Percentiles rank a stretch among this genome's conserved stretches.
Evolutionary conservation across 148 eudicot genomes (phyloP).

Genomic region (Fagopyrum tataricum): DNA sequence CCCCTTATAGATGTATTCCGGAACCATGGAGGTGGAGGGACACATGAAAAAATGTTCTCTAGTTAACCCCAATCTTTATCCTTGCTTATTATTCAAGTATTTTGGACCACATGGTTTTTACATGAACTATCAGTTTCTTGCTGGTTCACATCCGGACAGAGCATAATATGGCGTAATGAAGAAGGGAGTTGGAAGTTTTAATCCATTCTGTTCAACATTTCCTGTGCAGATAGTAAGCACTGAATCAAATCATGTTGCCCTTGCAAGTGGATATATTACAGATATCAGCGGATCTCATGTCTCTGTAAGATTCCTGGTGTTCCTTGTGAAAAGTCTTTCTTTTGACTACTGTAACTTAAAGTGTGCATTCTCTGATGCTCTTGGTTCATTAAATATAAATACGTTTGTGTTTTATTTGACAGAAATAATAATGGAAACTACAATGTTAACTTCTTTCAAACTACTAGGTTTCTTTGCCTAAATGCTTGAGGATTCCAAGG

Average conservation of each 20-base stretch:
- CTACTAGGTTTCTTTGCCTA: conserved; percentile 64
- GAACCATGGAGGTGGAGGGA: background rate
- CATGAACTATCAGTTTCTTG: background rate
- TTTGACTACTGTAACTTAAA: background rate
- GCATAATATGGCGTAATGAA: background rate
- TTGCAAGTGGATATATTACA: conserved; percentile 58
- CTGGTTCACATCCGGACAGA: background rate
- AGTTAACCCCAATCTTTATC: background rate
- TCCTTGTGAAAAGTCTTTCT: background rate
- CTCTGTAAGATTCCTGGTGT: conserved; percentile 43
- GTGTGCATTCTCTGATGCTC: background rate
- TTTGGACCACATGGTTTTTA: background rate
- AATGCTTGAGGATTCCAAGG: conserved; percentile 79
- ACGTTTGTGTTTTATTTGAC: background rate
- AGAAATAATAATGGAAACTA: background rate
- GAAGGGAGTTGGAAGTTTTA: too few relatives aligned
- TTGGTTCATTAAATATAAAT: background rate
- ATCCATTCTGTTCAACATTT: background rate
- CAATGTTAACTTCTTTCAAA: conserved; percentile 12
- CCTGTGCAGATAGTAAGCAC: conserved; percentile 60
- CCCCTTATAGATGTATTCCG: background rate
- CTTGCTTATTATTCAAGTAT: background rate
- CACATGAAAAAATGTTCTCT: background rate
- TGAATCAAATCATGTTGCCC: conserved; percentile 45
- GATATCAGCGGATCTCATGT: conserved; percentile 65